A percentile compares a stretch with the other conserved stretches of the same genome.
Evolutionary conservation across 306 rosid genomes (phyloP).

Genomic region (Casuarina glauca): DNA sequence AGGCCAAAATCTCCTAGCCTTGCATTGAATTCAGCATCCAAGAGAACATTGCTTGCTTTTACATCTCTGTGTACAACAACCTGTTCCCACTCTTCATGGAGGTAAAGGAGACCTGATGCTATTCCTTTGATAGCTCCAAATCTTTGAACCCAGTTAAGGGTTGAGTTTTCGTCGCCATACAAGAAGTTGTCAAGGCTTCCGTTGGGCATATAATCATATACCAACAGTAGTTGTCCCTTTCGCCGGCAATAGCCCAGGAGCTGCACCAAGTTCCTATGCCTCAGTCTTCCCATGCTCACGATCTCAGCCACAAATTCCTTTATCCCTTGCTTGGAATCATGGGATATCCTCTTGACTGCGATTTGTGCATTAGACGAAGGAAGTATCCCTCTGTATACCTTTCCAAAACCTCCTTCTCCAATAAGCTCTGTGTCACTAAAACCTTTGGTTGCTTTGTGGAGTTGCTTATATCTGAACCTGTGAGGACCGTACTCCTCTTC

Average conservation of each 20-base stretch:
- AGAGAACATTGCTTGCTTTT: neutral
- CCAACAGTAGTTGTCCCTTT: neutral
- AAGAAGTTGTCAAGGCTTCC: slow-evolving; percentile 1
- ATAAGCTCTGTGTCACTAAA: slow-evolving; percentile 19
- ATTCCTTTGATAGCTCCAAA: neutral
- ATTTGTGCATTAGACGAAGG: slow-evolving; percentile 13
- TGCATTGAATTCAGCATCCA: neutral
- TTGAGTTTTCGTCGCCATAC: neutral
- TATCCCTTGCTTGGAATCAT: slow-evolving; percentile 26
- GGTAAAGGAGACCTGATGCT: neutral
- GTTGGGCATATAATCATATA: neutral
- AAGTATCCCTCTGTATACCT: slow-evolving; percentile 23
- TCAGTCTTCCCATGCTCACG: slow-evolving; percentile 14
- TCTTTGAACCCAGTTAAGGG: neutral
- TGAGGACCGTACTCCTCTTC: slow-evolving; percentile 61
- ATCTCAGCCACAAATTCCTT: slow-evolving; percentile 25
- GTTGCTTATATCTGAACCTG: slow-evolving; percentile 18
- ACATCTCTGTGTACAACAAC: neutral
- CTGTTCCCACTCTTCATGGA: neutral
- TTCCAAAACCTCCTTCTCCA: slow-evolving; percentile 31
- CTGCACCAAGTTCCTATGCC: slow-evolving; percentile 25
- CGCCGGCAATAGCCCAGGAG: neutral
- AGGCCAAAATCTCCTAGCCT: slow-evolving; percentile 1
- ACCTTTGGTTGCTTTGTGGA: slow-evolving; percentile 17
- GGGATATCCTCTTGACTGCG: slow-evolving; percentile 24